Base-by-base conservation (phyloP, 139 green algal genomes). In the Zygnema circumcarinatum region DNA sequence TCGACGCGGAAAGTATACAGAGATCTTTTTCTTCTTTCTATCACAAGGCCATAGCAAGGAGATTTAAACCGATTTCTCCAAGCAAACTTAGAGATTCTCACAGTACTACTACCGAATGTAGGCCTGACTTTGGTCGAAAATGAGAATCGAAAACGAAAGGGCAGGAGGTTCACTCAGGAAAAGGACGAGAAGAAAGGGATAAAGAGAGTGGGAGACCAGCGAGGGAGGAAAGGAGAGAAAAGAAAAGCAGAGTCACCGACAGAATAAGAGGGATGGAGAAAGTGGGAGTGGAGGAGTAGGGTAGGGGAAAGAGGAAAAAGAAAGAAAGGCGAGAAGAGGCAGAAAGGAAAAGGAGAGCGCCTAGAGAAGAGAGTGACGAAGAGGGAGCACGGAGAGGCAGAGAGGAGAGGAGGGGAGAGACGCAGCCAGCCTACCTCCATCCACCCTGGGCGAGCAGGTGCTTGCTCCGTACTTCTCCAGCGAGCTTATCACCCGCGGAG, bases 401-500 rank as follows among this genome's bases (percentile, higher is more conserved):
- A 40, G 35, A 41, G 35, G 69, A 78, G 35, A 78, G 69, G 69
- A 40, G 69, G 16, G 69, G 69, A 16, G 16, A 78, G 36, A 52
- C 7, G 69, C 7, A 16, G 47, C 47, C 16, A 67, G 7, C 69
- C 1, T 69, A 89, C 84, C 73, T 32, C 31, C 89, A 47, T 92
- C 89, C 2, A 75, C 39, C 32, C 90, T 56, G 7, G 40, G 20
- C 38, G 39, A 84, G 95, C 94, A 96, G 16, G 78, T 93, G 56
- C 85, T 92, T 73, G 93, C 92, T 11, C 95, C 94, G 47, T 94
- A 88, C 2, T 90, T 21, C 16, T 92, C 52, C 72, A 98, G 67
- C 0, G 93, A 93, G 0, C 95, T 76, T 47, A 96, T 74, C 2
- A 98, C 97, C 0, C 93, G 86, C 0, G 95, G 95, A 0, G 97